Evolutionary conservation across 176 grass and related monocot species (phyloP).

Genomic region (Oropetium thomaeum): DNA sequence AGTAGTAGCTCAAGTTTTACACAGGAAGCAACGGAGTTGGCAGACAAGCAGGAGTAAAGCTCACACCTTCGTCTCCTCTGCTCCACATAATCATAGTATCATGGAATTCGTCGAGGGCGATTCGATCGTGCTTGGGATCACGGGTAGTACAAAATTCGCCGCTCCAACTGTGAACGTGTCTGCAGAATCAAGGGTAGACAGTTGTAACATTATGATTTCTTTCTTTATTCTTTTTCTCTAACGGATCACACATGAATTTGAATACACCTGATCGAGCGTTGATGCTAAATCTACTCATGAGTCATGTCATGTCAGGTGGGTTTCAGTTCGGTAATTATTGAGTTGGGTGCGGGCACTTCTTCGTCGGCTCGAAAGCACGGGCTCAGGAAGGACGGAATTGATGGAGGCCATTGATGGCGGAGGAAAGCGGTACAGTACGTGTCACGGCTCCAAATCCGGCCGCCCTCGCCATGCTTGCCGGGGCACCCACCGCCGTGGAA

Average conservation of each 20-base stretch:
- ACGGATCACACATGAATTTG: conserved; percentile 1
- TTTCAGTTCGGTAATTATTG: conserved; percentile 36
- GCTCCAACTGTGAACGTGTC: background rate
- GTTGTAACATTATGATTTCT: background rate
- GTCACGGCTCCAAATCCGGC: background rate
- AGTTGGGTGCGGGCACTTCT: background rate
- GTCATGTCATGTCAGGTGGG: conserved; percentile 31
- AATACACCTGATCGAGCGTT: background rate
- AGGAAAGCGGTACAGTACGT: background rate
- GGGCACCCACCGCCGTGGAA: background rate
- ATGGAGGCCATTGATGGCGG: conserved; percentile 36
- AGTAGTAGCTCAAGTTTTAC: background rate
- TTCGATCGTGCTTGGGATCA: background rate
- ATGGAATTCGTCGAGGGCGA: background rate
- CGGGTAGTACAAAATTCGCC: background rate
- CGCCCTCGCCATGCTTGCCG: background rate
- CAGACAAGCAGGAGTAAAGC: conserved; percentile 21
- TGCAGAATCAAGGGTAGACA: background rate
- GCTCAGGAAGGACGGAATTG: background rate
- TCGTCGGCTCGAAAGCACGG: background rate
- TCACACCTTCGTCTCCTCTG: background rate
- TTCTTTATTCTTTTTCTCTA: background rate
- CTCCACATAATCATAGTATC: background rate
- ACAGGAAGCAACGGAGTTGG: background rate
- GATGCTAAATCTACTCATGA: background rate